Evolutionary conservation across 1,139 yeast species (phyloP).

Genomic region (Williopsis jadinii): DNA sequence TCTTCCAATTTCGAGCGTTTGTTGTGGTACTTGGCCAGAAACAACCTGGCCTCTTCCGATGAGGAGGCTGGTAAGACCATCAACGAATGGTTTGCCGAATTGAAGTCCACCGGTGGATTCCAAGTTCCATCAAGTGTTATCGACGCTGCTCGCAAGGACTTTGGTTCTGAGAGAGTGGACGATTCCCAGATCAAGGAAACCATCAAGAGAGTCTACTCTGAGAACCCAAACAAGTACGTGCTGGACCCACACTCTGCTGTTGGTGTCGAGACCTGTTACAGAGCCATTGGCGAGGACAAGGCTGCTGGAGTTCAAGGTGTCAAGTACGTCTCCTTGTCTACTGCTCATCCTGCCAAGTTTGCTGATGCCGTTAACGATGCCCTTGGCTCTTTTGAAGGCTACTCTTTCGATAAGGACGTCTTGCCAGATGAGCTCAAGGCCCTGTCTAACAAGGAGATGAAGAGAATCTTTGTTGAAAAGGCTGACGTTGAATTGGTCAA

Average conservation of each 20-base stretch:
- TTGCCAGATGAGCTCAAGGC: constrained; percentile 81
- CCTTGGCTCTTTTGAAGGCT: constrained; percentile 54
- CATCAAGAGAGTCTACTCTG: constrained; percentile 58
- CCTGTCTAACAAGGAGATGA: constrained; percentile 64
- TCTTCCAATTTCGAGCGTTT: constrained; percentile 95
- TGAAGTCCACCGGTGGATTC: constrained; percentile 73
- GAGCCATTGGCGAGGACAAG: constrained; percentile 45
- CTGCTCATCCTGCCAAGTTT: constrained; percentile 98
- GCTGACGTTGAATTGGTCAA: constrained; percentile 72
- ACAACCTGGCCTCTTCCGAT: constrained; percentile 51
- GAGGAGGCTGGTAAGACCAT: constrained; percentile 61
- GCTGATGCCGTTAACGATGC: constrained; percentile 92
- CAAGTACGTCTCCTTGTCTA: constrained; percentile 74
- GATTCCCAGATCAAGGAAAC: constrained; percentile 73
- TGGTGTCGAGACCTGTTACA: constrained; percentile 74
- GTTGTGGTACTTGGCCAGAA: constrained; percentile 87
- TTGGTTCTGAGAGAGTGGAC: constrained; percentile 74
- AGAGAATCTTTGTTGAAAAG: constrained; percentile 66
- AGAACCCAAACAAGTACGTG: constrained; percentile 60
- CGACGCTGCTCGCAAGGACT: constrained; percentile 56
- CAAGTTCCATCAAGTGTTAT: constrained; percentile 60
- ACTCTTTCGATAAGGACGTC: constrained; percentile 81
- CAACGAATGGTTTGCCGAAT: constrained; percentile 68
- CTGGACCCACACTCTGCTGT: constrained; percentile 97
- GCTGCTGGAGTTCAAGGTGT: constrained; percentile 31